Base-by-base conservation (phyloP, 352 stramenopile genomes). In the Globisporangium heterothallicum region DNA sequence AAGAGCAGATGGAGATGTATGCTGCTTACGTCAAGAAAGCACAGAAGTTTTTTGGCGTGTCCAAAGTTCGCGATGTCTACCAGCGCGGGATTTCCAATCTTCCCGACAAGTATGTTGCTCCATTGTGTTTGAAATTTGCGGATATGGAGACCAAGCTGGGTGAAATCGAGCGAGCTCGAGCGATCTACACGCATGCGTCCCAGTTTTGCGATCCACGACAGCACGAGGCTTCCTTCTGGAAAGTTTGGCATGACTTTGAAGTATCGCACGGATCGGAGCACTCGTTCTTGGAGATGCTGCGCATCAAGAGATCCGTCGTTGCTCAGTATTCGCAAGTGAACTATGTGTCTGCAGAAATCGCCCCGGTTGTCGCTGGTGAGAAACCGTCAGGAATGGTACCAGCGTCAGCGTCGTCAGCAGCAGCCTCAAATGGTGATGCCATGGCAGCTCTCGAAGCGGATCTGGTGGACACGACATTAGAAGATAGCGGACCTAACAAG, bases 241-340 rank as follows among this genome's bases (percentile, higher is more conserved):
- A 88, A 27, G 61, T 87, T 12, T 99, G 97, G 97, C 79, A 96
- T 61, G 89, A 97, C 14, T 98, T 98, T 56, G 93, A 98, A 60
- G 88, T 98, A 10, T 82, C 88, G 9, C 88, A 99, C 64, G 97
- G 97, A 14, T 90, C 80, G 53, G 96, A 99, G 65, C 96, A 99
- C 51, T 99, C 96, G 13, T 99, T 99, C 72, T 67, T 97, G 18
- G 97, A 99, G 60, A 99, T 99, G 97, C 70, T 99, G 19, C 88
- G 97, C 10, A 92, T 99, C 47, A 99, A 99, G 69, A 87, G 96
- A 29, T 96, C 87, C 21, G 96, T 99, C 1, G 81, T 98, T 54
- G 95, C 94, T 36, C 86, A 97, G 53, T 99, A 98, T 64, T 96
- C 90, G 49, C 88, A 95, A 36, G 91, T 98, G 6, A 98, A 98